Conservation (phyloP, 371 early-diverging fungal species). For the Saksenaea vasiformis region DNA sequence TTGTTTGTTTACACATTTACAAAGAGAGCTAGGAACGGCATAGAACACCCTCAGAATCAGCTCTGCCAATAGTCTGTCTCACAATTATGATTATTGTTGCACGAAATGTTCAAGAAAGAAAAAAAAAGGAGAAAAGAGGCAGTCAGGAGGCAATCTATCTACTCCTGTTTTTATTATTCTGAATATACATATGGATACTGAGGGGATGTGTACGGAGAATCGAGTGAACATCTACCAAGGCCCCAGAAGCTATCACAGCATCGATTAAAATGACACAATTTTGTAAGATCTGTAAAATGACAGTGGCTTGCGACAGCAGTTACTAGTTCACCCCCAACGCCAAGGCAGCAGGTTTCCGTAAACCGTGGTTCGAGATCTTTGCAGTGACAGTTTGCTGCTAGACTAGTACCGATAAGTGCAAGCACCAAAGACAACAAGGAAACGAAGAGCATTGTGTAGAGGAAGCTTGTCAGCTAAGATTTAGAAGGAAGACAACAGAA, state of each 20-base stretch:
- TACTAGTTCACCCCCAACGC: slow-evolving; percentile 14
- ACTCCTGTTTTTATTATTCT: background rate
- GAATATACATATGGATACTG: background rate
- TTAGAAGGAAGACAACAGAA: no score
- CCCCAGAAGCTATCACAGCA: slow-evolving; percentile 25
- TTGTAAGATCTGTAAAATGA: slow-evolving; percentile 11
- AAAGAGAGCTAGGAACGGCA: no score
- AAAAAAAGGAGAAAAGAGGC: slow-evolving; percentile 10
- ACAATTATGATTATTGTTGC: no score
- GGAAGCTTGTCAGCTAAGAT: no score
- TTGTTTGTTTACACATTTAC: no score
- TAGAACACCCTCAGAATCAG: no score
- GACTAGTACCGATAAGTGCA: background rate
- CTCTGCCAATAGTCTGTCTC: no score
- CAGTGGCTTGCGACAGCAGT: slow-evolving; percentile 16
- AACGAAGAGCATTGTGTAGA: background rate
- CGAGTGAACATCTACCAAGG: slow-evolving; percentile 12
- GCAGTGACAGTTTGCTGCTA: slow-evolving; percentile 22
- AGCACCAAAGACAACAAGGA: background rate
- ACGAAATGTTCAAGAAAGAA: no score
- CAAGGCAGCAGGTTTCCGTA: slow-evolving; percentile 22
- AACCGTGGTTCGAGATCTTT: slow-evolving; percentile 11
- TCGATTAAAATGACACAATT: slow-evolving; percentile 20
- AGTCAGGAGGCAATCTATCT: no score
- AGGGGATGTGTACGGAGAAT: background rate